A percentile compares a stretch with the other conserved stretches of the same genome.
phyloP scores from a whole-genome alignment of 1,139 yeast species.

The Arxiozyma telluris region DNA sequence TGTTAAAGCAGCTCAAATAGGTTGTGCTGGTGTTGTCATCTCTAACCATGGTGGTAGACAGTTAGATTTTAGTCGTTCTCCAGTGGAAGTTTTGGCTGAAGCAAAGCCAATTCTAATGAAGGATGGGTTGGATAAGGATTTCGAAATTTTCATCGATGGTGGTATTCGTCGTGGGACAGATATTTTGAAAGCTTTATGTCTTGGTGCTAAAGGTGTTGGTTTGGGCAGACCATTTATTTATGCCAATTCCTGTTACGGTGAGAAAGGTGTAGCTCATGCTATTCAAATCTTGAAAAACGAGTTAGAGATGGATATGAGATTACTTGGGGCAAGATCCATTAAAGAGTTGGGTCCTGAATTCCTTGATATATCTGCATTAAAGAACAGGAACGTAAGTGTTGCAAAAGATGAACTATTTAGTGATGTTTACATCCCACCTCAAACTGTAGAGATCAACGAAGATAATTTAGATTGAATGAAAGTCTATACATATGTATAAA shows the following conservation, averaged over 20 bases:
- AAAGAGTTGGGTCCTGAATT: slow-evolving; percentile 51
- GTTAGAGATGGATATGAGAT: slow-evolving; percentile 78
- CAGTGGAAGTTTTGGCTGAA: slow-evolving; percentile 59
- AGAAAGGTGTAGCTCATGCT: slow-evolving; percentile 69
- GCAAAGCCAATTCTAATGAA: slow-evolving; percentile 47
- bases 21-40: slow-evolving; percentile 63
- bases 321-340: slow-evolving; percentile 65
- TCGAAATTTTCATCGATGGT: slow-evolving; percentile 44
- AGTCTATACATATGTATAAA: not conserved
- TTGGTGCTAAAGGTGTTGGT: slow-evolving; percentile 73
- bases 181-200: slow-evolving; percentile 55
- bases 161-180: slow-evolving; percentile 60
- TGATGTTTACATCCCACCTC: slow-evolving; percentile 36
- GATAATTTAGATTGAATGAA: slow-evolving; percentile 3
- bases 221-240: slow-evolving; percentile 65
- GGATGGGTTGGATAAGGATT: slow-evolving; percentile 40
- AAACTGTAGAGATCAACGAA: slow-evolving; percentile 10
- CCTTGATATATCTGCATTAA: slow-evolving; percentile 39
- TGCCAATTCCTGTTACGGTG: slow-evolving; percentile 67
- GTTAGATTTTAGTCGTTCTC: slow-evolving; percentile 57
- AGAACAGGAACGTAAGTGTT: slow-evolving; percentile 35
- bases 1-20: slow-evolving; percentile 56
- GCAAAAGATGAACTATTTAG: slow-evolving; percentile 42
- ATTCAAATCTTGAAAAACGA: slow-evolving; percentile 75
- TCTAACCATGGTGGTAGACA: slow-evolving; percentile 76